Conservation (phyloP, 179 eudicot genomes). For the Monotropa hypopitys region DNA sequence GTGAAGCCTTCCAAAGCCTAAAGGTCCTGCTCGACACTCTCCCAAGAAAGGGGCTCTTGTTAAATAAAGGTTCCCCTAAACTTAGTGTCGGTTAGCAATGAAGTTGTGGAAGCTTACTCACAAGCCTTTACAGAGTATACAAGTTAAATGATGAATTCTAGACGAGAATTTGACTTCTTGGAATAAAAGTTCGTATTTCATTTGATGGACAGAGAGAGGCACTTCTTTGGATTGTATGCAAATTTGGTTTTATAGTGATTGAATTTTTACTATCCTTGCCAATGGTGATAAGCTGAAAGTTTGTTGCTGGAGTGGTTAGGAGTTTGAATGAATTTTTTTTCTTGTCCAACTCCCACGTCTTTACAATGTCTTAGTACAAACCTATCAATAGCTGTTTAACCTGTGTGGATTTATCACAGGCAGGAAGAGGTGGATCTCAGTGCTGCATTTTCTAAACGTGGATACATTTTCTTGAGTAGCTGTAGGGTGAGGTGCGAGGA, state of each 20-base stretch:
- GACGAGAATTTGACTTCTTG: not conserved
- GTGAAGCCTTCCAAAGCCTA: not conserved
- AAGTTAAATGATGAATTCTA: not conserved
- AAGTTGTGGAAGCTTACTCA: not conserved
- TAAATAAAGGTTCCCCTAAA: not conserved
- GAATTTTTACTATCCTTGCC: not conserved
- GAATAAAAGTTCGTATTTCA: not conserved
- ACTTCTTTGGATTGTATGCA: not conserved
- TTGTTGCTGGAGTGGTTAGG: not conserved
- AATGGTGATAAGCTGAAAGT: not conserved
- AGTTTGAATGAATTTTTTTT: not conserved
- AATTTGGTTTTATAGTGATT: not conserved
- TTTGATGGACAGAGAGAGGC: not conserved
- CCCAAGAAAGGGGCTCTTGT: not conserved
- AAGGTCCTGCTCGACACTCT: not conserved
- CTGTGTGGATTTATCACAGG: not conserved
- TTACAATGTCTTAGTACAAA: not conserved
- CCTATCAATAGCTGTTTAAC: not conserved
- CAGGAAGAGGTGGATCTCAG: not conserved
- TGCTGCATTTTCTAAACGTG: not conserved
- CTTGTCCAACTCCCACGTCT: not conserved
- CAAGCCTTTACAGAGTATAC: not conserved
- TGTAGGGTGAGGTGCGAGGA: not conserved
- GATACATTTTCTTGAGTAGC: not conserved
- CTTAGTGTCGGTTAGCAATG: not conserved